Base-by-base conservation (phyloP, 768 basidiomycete genomes). In the Pulveroboletus sp. region DNA sequence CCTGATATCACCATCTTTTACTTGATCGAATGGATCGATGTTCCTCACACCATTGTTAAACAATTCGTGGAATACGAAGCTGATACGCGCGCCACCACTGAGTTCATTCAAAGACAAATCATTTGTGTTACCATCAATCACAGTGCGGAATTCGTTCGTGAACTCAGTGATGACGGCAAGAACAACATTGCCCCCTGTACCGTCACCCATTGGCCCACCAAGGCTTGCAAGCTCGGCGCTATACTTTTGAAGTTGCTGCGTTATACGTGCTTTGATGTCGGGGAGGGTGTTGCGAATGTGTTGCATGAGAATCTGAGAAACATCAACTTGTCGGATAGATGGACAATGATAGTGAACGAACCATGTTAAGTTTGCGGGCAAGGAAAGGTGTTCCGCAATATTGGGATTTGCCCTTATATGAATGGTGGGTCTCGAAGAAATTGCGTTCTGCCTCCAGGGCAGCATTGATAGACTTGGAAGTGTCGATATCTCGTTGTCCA, bases 131-230 rank as follows among this genome's bases (percentile, higher is more conserved):
- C 97, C 97, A 65, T 99, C 97, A 57, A 99, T 97, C 33, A 90
- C 87, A 12, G 90, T 90, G 50, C 95, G 85, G 82, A 97, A 99
- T 64, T 98, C 97, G 34, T 87, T 80, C 52, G 91, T 94, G 71
- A 99, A 99, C 69, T 99, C 97, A 40, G 94, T 98, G 65, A 99
- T 98, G 56, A 97, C 92, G n/a, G 87, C 83, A 12, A 99, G 82
- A 29, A 99, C 94, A 36, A 99, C 80, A 66, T 90, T 94, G 54
- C 90, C 88, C 12, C 90, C 87, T 69, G 85, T 90, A 55, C 74
- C 78, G 49, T 95, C 94, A 24, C 87, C 93, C 64, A 89, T 68
- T 12, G 90, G 74, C 12, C 97, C 97, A 50, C 97, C 97, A 27
- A 99, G 84, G 10, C 82, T 72, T 36, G 74, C 70, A 37, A 99